Evolutionary conservation across 108 stramenopile genomes (phyloP), one percentile per base, ranked within the genome.

Genomic region (Pseudonitzschia pungens): DNA sequence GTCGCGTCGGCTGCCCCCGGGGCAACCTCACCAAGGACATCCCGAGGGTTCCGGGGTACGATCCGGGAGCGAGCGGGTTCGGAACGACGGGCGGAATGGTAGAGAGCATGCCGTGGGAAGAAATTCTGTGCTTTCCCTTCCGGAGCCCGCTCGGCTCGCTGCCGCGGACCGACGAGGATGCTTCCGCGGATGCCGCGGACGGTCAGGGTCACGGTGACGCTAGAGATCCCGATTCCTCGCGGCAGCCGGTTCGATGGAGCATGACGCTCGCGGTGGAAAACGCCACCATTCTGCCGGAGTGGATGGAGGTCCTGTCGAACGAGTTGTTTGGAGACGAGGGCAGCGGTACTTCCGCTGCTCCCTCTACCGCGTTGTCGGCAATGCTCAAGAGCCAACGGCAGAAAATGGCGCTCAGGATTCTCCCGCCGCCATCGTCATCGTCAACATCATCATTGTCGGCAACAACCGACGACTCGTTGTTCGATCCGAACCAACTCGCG

Each of bases 251-350:
- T 9, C 26, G 29, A 18, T n/a, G 6, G 36, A 62, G 9, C 14
- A 62, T 62, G 36, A 40, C 15, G n/a, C 60, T 62, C 4, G 60
- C 29, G 18, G 32, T 62, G n/a, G 60, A 62, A 62, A 40, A 62
- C 29, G 33, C 36, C 0, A 40, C 33, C 16, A 14, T 16, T 16
- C 32, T 62, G 16, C 32, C 60, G n/a, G n/a, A 40, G 4, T 62
- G 60, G 60, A 2, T 62, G 2, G 60, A 40, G 11, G n/a, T n/a
- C 20, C n/a, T 62, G 10, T 20, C 60, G n/a, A 40, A 20, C 18
- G 60, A 33, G 6, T 62, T 58, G 36, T 2, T 14, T 33, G 33
- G 29, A 40, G 18, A 9, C 5, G 60, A 62, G n/a, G 33, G 29
- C 14, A 26, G 10, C 5, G 56, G 8, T 14, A 26, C 20, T 26